These are phyloP conservation scores for Durusdinium trenchii DNA, from an alignment of 73 alveolate genomes.

Conservation along the genomic window DNA sequence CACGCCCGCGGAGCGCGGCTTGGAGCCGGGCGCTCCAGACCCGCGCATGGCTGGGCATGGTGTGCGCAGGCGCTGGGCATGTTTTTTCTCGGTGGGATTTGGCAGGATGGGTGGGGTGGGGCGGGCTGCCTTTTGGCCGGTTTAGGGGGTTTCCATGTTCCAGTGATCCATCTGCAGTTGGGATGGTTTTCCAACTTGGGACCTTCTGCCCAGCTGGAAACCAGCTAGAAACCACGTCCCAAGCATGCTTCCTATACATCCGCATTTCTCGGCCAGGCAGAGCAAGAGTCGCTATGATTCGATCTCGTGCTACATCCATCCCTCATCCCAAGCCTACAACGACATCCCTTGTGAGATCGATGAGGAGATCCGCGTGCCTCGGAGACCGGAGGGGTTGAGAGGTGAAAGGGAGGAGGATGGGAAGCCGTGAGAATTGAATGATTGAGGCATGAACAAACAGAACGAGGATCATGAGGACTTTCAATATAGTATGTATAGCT, in stretches of 20 bases:
- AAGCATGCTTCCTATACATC: too few relatives aligned
- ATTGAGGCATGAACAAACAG: too few relatives aligned
- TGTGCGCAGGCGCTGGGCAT: not conserved
- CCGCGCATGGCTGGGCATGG: constrained; percentile 66
- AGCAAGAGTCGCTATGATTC: constrained; percentile 92
- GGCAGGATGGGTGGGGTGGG: not conserved
- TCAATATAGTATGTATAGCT: too few relatives aligned
- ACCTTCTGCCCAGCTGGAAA: too few relatives aligned
- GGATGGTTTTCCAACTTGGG: too few relatives aligned
- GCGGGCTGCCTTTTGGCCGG: not conserved
- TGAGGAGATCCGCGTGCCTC: constrained; percentile 44
- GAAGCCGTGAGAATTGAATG: too few relatives aligned
- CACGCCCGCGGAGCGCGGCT: constrained; percentile 74
- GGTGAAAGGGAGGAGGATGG: too few relatives aligned
- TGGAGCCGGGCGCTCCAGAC: not conserved
- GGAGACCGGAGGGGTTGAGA: too few relatives aligned
- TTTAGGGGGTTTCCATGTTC: not conserved
- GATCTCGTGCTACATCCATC: constrained; percentile 92
- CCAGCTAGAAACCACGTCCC: too few relatives aligned
- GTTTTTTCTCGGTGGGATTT: not conserved
- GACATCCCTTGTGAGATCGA: constrained; percentile 79
- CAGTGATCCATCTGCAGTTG: not conserved
- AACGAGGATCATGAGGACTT: too few relatives aligned
- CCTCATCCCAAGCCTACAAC: constrained; percentile 35
- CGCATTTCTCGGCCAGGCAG: not conserved